Base-by-base conservation (phyloP, 163 green algal genomes). In the Coccomyxa subellipsoidea region DNA sequence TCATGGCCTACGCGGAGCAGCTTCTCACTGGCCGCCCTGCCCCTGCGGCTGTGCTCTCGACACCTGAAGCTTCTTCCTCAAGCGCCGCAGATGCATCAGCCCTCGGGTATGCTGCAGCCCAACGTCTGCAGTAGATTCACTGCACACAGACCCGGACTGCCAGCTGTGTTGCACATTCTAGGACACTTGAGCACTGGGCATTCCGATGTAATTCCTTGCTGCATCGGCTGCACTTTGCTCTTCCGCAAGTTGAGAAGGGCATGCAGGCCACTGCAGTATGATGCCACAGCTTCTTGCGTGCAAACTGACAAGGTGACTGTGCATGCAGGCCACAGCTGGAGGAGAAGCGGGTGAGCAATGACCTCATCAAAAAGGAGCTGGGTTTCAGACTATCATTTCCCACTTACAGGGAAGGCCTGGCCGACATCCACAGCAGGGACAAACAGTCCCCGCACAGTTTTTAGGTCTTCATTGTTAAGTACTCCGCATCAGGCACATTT, bases 291-390 rank as follows among this genome's bases (percentile, higher is more conserved):
- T n/a, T n/a, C n/a, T n/a, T n/a, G n/a, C n/a, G n/a, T 0, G 8
- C 66, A 36, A 73, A 73, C 4, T 73, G 5, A 7, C 27, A 34
- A 23, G 2, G 1, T 73, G 7, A 27, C 38, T 8, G 25, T 54
- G 34, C n/a, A 7, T 3, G 18, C 31, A 79, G 9, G 69, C 69
- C 7, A 76, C 69, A 76, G 77, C 25, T 76, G 32, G 27, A 71
- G 35, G 38, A 82, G 76, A 96, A 96, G 84, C 84, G 90, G 29
- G 92, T 96, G 29, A 77, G 59, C 29, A 95, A 96, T 47, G 36
- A 29, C 10, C 78, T 82, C 18, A 91, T 96, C 12, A 95, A 94
- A 72, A 15, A 73, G 2, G 87, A 93, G 84, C 84, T 96, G 39
- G 82, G 82, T 0, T 71, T 93, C 7, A 37, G 34, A 70, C 82